Evolutionary conservation across 2,329 filamentous ascomycete genomes (phyloP).

Genomic region (Neofusicoccum parvum): DNA sequence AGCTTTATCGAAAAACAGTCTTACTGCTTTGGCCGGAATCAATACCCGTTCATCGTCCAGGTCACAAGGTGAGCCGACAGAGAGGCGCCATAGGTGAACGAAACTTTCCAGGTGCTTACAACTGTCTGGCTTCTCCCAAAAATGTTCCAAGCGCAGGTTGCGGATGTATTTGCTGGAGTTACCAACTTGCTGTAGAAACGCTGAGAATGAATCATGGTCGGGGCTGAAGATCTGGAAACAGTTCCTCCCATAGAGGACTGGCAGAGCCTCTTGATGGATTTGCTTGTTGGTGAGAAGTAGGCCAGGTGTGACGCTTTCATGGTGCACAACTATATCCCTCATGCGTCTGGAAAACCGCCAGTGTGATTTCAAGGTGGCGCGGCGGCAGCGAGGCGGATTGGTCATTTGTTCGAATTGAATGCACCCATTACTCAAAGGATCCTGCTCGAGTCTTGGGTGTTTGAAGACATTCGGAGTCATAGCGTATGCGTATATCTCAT

Average conservation of each 20-base stretch:
- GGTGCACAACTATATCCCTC: too few species aligned
- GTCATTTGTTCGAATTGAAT: too few species aligned
- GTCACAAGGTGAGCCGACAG: neutral
- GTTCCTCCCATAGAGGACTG: neutral
- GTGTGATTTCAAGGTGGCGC: too few species aligned
- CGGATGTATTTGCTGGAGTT: neutral
- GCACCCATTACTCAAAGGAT: too few species aligned
- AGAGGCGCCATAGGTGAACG: neutral
- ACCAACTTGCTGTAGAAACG: neutral
- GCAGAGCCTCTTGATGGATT: neutral
- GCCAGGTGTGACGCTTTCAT: too few species aligned
- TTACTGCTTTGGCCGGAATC: neutral
- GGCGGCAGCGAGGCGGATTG: too few species aligned
- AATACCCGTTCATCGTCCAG: too few species aligned
- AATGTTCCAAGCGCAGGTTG: neutral
- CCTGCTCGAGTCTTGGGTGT: too few species aligned
- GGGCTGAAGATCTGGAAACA: neutral
- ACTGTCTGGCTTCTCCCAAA: neutral
- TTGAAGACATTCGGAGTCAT: neutral
- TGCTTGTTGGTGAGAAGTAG: neutral
- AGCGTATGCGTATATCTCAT: neutral
- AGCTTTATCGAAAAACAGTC: neutral
- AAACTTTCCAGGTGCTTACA: neutral
- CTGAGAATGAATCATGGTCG: too few species aligned
- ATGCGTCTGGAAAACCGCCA: too few species aligned